Conservation (phyloP, 177 flowering plant genomes). For the Vitis hybrid region DNA sequence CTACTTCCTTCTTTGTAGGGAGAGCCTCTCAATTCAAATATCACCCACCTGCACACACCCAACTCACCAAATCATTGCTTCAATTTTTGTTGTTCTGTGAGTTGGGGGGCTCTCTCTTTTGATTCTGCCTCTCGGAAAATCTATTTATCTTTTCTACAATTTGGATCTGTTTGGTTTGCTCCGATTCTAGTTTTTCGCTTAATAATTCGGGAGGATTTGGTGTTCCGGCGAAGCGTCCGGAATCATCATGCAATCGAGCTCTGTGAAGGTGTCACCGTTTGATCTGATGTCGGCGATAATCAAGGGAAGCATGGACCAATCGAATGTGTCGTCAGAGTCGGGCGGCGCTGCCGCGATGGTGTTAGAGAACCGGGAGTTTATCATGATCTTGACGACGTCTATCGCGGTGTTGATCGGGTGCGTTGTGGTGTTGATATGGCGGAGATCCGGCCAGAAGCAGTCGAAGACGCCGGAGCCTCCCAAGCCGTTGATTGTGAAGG, state of each 20-base stretch:
- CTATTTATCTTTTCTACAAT: too few species aligned
- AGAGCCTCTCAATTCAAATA: too few species aligned
- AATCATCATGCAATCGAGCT: slow-evolving; percentile 24
- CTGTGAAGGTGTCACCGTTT: slow-evolving; percentile 46
- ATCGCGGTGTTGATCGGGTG: slow-evolving; percentile 73
- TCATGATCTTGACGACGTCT: slow-evolving; percentile 63
- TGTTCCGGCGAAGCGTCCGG: too few species aligned
- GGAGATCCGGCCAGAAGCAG: slow-evolving; percentile 38
- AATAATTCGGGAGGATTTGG: too few species aligned
- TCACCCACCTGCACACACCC: too few species aligned
- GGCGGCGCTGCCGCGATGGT: slow-evolving; percentile 25
- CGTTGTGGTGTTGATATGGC: slow-evolving; percentile 52
- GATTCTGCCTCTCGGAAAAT: too few species aligned
- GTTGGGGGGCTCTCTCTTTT: too few species aligned
- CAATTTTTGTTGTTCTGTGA: too few species aligned
- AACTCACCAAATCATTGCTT: too few species aligned
- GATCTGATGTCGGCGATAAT: slow-evolving; percentile 64
- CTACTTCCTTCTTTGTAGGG: background rate
- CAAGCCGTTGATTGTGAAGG: slow-evolving; percentile 44
- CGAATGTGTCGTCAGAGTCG: slow-evolving; percentile 33
- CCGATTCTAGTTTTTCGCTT: too few species aligned
- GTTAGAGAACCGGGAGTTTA: slow-evolving; percentile 50
- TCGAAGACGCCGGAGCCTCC: slow-evolving; percentile 34
- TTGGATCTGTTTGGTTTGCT: too few species aligned
- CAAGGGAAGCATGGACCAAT: slow-evolving; percentile 47